phyloP scores from a whole-genome alignment of 441 rosid species.

The Populus tomentosa region DNA sequence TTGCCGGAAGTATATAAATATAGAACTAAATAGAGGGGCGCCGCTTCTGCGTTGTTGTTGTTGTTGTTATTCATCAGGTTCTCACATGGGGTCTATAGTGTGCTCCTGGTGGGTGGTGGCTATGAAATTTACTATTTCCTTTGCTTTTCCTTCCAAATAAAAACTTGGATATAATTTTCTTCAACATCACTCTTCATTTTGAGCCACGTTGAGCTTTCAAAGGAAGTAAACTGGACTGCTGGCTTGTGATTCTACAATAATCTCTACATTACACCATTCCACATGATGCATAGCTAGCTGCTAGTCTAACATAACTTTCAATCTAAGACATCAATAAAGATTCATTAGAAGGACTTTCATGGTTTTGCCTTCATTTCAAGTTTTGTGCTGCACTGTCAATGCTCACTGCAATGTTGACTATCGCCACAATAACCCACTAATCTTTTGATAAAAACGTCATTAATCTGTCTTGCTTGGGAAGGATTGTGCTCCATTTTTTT shows the following conservation, averaged over 20 bases:
- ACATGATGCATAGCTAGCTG: conserved; percentile 13
- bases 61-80: conserved; percentile 9
- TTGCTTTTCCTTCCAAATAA: not conserved
- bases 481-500: not conserved
- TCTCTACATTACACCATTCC: conserved; percentile 6
- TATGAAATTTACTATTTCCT: conserved; percentile 4
- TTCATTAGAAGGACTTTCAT: conserved; percentile 19
- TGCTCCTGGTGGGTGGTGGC: not conserved
- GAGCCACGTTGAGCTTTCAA: conserved; percentile 8
- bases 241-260: conserved; percentile 8
- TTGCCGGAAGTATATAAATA: conserved; percentile 20
- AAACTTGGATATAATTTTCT: conserved; percentile 11
- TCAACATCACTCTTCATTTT: conserved; percentile 15
- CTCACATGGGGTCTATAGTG: conserved; percentile 32
- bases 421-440: not conserved
- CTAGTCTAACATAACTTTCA: conserved; percentile 32
- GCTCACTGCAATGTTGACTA: not conserved
- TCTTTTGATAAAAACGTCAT: not conserved
- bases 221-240: conserved; percentile 12
- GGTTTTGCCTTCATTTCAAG: conserved; percentile 38
- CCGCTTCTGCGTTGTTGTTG: not conserved
- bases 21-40: not conserved
- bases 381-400: not conserved
- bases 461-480: not conserved
- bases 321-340: conserved; percentile 23